Percentiles rank a stretch among this genome's conserved stretches.
These are phyloP conservation scores for Cocos nucifera DNA, from an alignment of 176 grass and related monocot genomes.

Conservation along the genomic window DNA sequence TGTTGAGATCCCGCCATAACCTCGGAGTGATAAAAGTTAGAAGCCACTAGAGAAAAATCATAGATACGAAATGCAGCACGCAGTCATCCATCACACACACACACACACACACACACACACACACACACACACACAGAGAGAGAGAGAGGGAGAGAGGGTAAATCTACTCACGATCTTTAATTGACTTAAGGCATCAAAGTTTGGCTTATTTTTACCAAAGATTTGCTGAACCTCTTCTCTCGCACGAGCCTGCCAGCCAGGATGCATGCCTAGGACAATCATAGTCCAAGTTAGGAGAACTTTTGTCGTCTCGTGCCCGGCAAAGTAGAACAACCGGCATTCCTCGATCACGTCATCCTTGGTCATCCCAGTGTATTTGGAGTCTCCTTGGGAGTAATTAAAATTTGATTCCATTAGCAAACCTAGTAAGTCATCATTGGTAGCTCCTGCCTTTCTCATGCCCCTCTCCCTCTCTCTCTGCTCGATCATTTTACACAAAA, in stretches of 20 bases:
- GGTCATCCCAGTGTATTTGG: conserved; percentile 23
- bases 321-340: conserved; percentile 83
- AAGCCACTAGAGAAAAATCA: too few relatives aligned
- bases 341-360: conserved; percentile 58
- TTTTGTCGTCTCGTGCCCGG: conserved; percentile 52
- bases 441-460: conserved; percentile 19
- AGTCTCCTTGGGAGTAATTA: conserved; percentile 30
- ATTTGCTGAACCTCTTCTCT: conserved; percentile 46
- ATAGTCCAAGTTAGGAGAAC: conserved; percentile 60
- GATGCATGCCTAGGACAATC: conserved; percentile 56
- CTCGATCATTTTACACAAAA: conserved; percentile 51
- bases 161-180: conserved; percentile 51
- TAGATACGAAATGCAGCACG: too few relatives aligned
- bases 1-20: too few relatives aligned
- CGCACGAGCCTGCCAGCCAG: conserved; percentile 51
- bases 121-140: too few relatives aligned
- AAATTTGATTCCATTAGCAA: conserved; percentile 56
- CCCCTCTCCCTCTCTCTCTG: conserved; percentile 36
- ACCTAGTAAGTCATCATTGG: conserved; percentile 40
- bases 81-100: too few relatives aligned
- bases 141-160: too few relatives aligned
- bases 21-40: too few relatives aligned
- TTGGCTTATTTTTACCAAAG: conserved; percentile 53
- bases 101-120: too few relatives aligned
- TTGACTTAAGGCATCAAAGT: conserved; percentile 23